A percentile compares a stretch with the other conserved stretches of the same genome.
Evolutionary conservation across 73 alveolate species (phyloP).

Genomic region (Stentor coeruleus): DNA sequence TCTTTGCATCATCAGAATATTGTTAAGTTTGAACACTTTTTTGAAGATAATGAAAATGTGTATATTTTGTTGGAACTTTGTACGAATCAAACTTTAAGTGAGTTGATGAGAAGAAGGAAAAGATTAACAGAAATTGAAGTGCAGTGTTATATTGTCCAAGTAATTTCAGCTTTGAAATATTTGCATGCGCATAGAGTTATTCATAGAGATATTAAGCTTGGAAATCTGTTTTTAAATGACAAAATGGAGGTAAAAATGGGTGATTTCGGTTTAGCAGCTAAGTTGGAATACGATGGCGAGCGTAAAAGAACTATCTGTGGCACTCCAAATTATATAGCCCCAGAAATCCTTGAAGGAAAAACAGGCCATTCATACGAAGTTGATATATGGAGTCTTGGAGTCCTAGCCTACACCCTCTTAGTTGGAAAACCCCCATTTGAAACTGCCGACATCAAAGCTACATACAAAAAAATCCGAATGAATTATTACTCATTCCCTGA

Average conservation of each 20-base stretch:
- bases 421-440: slow-evolving; percentile 84
- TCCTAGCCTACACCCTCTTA: slow-evolving; percentile 65
- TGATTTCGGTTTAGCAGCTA: slow-evolving; percentile 79
- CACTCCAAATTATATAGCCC: slow-evolving; percentile 83
- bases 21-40: slow-evolving; percentile 54
- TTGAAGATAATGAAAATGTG: slow-evolving; percentile 14
- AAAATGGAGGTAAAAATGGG: slow-evolving; percentile 77
- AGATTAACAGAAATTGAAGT: slow-evolving; percentile 55
- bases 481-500: slow-evolving; percentile 70
- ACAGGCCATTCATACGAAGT: slow-evolving; percentile 84
- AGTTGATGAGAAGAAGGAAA: slow-evolving; percentile 45
- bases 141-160: slow-evolving; percentile 47
- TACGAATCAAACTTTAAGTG: slow-evolving; percentile 53
- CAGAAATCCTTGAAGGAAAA: slow-evolving; percentile 71
- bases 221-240: slow-evolving; percentile 56
- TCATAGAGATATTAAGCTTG: slow-evolving; percentile 74
- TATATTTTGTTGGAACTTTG: slow-evolving; percentile 54
- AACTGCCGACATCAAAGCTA: slow-evolving; percentile 69
- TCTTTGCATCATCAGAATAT: slow-evolving; percentile 67
- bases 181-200: slow-evolving; percentile 59
- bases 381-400: slow-evolving; percentile 86
- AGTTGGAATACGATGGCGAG: slow-evolving; percentile 72
- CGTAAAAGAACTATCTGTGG: slow-evolving; percentile 84
- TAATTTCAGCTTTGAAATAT: slow-evolving; percentile 55
- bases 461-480: slow-evolving; percentile 64